Conservation (phyloP, 495 filamentous ascomycete species). For the Trichoderma asperelloides region DNA sequence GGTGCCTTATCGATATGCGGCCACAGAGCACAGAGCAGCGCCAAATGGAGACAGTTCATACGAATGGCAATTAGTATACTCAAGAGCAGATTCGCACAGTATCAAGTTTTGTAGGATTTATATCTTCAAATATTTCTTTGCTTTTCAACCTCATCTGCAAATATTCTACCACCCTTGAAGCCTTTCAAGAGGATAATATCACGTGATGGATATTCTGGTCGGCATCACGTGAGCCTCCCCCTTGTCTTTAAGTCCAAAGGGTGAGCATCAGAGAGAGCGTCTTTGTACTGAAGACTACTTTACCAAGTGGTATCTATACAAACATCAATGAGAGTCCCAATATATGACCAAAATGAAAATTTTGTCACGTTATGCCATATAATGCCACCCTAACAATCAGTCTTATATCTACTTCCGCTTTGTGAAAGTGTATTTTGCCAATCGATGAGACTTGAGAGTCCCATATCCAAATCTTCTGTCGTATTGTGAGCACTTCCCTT, state of each 20-base stretch:
- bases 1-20: constrained; percentile 9
- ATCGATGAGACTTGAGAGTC: neutral
- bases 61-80: neutral
- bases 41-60: neutral
- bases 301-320: too few relatives aligned
- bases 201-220: neutral
- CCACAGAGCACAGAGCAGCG: neutral
- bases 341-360: too few relatives aligned
- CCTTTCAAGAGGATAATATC: neutral
- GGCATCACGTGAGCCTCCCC: neutral
- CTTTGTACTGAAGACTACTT: too few relatives aligned
- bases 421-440: neutral
- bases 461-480: neutral
- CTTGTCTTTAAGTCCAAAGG: neutral
- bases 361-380: too few relatives aligned
- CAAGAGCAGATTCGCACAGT: too few relatives aligned
- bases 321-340: too few relatives aligned
- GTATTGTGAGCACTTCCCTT: neutral
- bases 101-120: too few relatives aligned
- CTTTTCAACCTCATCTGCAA: too few relatives aligned
- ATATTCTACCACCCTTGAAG: too few relatives aligned
- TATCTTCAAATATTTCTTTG: too few relatives aligned
- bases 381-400: neutral
- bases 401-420: neutral
- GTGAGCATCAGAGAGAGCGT: neutral